Conservation (phyloP, 164 flowering plant genomes). For the Chimonanthus praecox region DNA sequence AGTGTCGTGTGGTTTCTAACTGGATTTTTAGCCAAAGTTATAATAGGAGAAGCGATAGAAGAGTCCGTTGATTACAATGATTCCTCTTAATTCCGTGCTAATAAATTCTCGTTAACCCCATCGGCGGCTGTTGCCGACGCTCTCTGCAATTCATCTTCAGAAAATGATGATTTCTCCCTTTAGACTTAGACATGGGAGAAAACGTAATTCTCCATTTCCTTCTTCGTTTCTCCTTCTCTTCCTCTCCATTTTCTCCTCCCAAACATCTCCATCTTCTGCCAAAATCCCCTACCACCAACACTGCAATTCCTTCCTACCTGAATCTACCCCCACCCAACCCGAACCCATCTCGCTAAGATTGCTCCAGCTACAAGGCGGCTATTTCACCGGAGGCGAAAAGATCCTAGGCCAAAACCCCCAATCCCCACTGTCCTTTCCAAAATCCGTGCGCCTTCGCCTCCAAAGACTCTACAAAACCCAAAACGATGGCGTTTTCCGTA, state of each 20-base stretch:
- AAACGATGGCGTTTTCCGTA: slow-evolving; percentile 14
- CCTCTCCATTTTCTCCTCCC: background rate
- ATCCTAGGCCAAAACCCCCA: slow-evolving; percentile 7
- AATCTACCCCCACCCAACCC: background rate
- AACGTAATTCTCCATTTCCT: background rate
- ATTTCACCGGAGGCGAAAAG: slow-evolving; percentile 16
- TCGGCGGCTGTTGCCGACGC: no score
- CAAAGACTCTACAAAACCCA: slow-evolving; percentile 8
- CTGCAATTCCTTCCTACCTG: slow-evolving; percentile 20
- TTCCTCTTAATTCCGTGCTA: no score
- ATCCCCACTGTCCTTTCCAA: slow-evolving; percentile 4
- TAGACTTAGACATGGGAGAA: background rate
- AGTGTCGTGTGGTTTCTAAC: no score
- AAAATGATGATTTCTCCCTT: no score
- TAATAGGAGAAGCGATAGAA: no score
- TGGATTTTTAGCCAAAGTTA: no score
- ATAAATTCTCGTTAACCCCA: no score
- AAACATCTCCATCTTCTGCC: background rate
- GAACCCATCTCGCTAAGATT: background rate
- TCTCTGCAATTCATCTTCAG: background rate
- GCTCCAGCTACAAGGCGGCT: slow-evolving; percentile 8
- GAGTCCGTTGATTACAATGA: no score
- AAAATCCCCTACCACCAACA: slow-evolving; percentile 11
- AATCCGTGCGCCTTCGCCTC: slow-evolving; percentile 4
- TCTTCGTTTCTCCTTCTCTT: background rate